These are phyloP conservation scores for Coix lacrymajobi DNA, from an alignment of 176 grass and related monocot species.

Conservation along the genomic window DNA sequence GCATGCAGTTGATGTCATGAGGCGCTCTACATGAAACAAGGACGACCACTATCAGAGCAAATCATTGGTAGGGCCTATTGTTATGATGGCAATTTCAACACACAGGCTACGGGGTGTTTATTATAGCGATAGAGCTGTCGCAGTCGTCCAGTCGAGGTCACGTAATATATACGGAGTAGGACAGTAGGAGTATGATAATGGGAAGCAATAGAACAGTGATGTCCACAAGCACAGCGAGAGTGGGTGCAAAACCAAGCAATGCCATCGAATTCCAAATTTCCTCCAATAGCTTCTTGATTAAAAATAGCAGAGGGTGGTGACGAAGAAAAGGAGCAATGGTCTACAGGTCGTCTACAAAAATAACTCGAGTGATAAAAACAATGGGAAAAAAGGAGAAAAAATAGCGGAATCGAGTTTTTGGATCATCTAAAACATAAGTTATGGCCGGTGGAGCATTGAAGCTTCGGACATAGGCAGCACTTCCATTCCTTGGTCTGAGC, in stretches of 20 bases:
- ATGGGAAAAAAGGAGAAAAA: neutral
- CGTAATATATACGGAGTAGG: neutral
- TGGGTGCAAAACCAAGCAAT: neutral
- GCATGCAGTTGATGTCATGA: slow-evolving; percentile 9
- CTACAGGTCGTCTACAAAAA: slow-evolving; percentile 38
- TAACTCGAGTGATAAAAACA: slow-evolving; percentile 20
- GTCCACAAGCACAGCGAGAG: neutral
- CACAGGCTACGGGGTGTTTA: slow-evolving; percentile 27
- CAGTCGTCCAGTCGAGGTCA: slow-evolving; percentile 4
- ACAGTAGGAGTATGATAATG: neutral
- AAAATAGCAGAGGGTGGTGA: slow-evolving; percentile 38
- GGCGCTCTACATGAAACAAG: slow-evolving; percentile 27
- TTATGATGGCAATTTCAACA: slow-evolving; percentile 29
- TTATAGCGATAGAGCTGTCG: slow-evolving; percentile 40
- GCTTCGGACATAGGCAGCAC: neutral
- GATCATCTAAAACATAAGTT: slow-evolving; percentile 30
- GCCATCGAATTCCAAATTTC: slow-evolving; percentile 17
- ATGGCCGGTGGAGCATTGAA: neutral
- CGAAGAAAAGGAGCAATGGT: slow-evolving; percentile 5
- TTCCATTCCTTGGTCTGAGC: neutral
- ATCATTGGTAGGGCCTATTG: slow-evolving; percentile 58
- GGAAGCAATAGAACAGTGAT: slow-evolving; percentile 19
- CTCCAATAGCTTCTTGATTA: slow-evolving; percentile 40
- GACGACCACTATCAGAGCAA: slow-evolving; percentile 47
- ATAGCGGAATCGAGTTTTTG: slow-evolving; percentile 28